These are phyloP conservation scores for Pueraria montana DNA, from an alignment of 306 rosid genomes.

Conservation along the genomic window DNA sequence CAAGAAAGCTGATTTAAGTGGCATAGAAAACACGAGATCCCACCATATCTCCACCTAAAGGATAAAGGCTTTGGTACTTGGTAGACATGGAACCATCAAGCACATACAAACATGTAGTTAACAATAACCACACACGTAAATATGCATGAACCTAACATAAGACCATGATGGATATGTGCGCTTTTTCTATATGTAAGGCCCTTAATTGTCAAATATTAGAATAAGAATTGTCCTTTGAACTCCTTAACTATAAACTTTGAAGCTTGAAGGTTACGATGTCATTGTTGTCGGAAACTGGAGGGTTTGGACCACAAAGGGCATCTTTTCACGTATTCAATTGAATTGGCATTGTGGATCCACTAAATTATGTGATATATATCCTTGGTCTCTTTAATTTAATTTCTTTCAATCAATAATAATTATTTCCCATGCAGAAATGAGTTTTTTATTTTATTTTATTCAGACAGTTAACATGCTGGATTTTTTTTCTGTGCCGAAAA, in stretches of 20 bases:
- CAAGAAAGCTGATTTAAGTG: not conserved
- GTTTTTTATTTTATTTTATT: not conserved
- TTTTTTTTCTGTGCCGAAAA: not conserved
- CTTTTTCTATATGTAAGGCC: not conserved
- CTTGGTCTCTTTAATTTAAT: not conserved
- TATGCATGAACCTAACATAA: slow-evolving; percentile 24
- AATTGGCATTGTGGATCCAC: slow-evolving; percentile 2
- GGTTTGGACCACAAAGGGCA: not conserved
- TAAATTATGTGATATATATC: not conserved
- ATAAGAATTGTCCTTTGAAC: not conserved
- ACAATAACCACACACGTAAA: not conserved
- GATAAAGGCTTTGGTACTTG: slow-evolving; percentile 7
- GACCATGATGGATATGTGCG: not conserved
- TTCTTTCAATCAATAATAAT: not conserved
- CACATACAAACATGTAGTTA: not conserved
- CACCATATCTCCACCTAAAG: slow-evolving; percentile 1
- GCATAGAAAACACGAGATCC: slow-evolving; percentile 12
- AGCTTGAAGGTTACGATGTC: slow-evolving; percentile 6
- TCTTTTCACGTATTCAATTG: not conserved
- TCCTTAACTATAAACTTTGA: not conserved
- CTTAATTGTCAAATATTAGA: not conserved
- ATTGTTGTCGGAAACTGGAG: not conserved
- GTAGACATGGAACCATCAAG: not conserved
- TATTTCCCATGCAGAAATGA: not conserved
- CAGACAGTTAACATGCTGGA: not conserved